Evolutionary conservation across 139 green algal species (phyloP).

Genomic region (Picochlorum sp.): DNA sequence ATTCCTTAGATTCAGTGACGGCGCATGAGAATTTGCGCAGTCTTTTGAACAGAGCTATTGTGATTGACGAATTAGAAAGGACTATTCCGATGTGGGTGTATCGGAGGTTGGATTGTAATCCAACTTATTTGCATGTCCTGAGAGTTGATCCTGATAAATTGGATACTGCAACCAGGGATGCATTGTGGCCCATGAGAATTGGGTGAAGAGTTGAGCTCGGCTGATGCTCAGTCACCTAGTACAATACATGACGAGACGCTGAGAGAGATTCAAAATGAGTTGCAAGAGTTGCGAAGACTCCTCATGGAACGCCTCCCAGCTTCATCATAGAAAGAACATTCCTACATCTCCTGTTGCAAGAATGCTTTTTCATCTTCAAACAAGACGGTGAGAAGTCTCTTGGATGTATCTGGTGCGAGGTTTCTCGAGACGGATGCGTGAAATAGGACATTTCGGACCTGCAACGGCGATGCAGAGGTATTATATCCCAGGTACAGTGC

Average conservation of each 20-base stretch:
- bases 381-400: not conserved
- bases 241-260: too few relatives aligned
- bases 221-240: too few relatives aligned
- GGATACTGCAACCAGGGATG: not conserved
- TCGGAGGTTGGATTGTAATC: not conserved
- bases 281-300: too few relatives aligned
- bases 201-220: too few relatives aligned
- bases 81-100: conserved; percentile 30
- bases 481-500: not conserved
- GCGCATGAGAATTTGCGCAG: conserved; percentile 27
- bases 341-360: too few relatives aligned
- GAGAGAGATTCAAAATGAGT: too few relatives aligned
- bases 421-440: not conserved
- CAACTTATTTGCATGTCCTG: conserved; percentile 6
- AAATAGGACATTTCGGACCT: not conserved
- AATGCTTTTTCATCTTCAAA: too few relatives aligned
- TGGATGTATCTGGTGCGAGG: not conserved
- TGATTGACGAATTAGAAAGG: conserved; percentile 49
- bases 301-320: too few relatives aligned
- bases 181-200: not conserved
- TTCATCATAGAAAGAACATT: too few relatives aligned
- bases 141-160: conserved; percentile 14
- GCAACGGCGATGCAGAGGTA: not conserved
- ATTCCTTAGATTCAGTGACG: conserved; percentile 26
- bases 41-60: conserved; percentile 22